Evolutionary conservation across 495 filamentous ascomycete species (phyloP).

Genomic region (Penicillium cosmopolitanum): DNA sequence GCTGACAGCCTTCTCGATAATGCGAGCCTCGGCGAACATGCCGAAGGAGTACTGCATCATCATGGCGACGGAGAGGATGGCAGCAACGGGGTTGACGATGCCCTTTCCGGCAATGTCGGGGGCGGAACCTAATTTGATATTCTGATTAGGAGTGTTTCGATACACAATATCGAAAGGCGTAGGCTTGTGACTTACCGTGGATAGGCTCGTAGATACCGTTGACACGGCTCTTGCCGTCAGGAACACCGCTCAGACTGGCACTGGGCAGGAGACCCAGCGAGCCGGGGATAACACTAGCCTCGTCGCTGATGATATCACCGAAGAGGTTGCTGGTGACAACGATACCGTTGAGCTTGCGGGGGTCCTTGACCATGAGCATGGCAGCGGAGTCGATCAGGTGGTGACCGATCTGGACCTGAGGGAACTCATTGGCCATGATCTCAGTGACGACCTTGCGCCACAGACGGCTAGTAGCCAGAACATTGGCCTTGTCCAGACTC

Average conservation of each 20-base stretch:
- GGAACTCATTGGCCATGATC: slow-evolving; percentile 81
- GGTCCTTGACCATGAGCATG: slow-evolving; percentile 98
- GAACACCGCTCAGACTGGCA: slow-evolving; percentile 84
- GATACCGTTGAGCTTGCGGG: slow-evolving; percentile 86
- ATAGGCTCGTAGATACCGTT: slow-evolving; percentile 96
- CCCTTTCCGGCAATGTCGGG: slow-evolving; percentile 78
- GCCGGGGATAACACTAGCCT: slow-evolving; percentile 95
- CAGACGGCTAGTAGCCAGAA: slow-evolving; percentile 84
- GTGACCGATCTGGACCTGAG: slow-evolving; percentile 78
- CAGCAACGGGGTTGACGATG: slow-evolving; percentile 74
- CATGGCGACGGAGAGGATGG: slow-evolving; percentile 58
- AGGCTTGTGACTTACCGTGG: slow-evolving; percentile 66
- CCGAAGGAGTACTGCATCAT: slow-evolving; percentile 60
- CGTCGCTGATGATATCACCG: slow-evolving; percentile 95
- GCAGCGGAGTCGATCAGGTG: slow-evolving; percentile 95
- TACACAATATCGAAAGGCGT: background rate
- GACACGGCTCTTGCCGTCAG: slow-evolving; percentile 63
- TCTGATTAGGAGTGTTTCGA: slow-evolving; percentile 2
- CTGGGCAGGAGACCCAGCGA: slow-evolving; percentile 88
- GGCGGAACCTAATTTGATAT: slow-evolving; percentile 39
- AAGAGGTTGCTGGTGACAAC: slow-evolving; percentile 94
- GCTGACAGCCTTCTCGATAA: slow-evolving; percentile 56
- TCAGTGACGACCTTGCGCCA: slow-evolving; percentile 90
- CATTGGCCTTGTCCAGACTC: slow-evolving; percentile 97
- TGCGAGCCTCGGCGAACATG: slow-evolving; percentile 52